Base-by-base conservation (phyloP, 106 monocot genomes). In the Dioscorea zingiberensis region DNA sequence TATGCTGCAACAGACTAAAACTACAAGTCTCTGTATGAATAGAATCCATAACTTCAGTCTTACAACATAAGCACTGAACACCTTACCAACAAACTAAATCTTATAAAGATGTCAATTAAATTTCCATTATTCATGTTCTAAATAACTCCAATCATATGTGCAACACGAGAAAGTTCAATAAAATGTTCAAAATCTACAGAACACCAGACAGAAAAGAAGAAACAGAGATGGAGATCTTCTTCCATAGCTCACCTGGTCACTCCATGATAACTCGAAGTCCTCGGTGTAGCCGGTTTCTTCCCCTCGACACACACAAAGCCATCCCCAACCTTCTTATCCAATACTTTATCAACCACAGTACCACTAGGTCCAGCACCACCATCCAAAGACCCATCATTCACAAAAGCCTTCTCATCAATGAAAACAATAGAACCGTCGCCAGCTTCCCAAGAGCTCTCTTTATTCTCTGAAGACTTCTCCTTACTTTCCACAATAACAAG, bases 211-310 rank as follows among this genome's bases (percentile, higher is more conserved):
- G 10, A 0, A 38, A 38, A 38, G 38, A 38, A 38, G 38, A 6
- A 38, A 38, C 38, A 38, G 10, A 38, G 6, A 38, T 38, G n/a
- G n/a, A n/a, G n/a, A n/a, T n/a, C n/a, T n/a, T n/a, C n/a, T n/a
- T n/a, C n/a, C n/a, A n/a, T n/a, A n/a, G 26, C 29, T 61, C 26
- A 63, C 63, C 63, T 63, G 45, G 63, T 63, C 9, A 63, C 63
- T 3, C 63, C 63, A 63, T 63, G 63, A 63, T 63, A 63, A 46
- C 63, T 5, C 2, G 63, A 63, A 8, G 63, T 63, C 22, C 63
- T 44, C n/a, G 30, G 38, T 30, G 45, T 38, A 1, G 15, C 44
- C 44, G n/a, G 17, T 44, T 63, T 63, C 63, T 63, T 63, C 21
- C 28, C 19, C n/a, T 13, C 21, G 1, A 63, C 44, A 44, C 18